Evolutionary conservation across 2,329 filamentous ascomycete genomes (phyloP).

Genomic region (Sarocladiaceae sp.): DNA sequence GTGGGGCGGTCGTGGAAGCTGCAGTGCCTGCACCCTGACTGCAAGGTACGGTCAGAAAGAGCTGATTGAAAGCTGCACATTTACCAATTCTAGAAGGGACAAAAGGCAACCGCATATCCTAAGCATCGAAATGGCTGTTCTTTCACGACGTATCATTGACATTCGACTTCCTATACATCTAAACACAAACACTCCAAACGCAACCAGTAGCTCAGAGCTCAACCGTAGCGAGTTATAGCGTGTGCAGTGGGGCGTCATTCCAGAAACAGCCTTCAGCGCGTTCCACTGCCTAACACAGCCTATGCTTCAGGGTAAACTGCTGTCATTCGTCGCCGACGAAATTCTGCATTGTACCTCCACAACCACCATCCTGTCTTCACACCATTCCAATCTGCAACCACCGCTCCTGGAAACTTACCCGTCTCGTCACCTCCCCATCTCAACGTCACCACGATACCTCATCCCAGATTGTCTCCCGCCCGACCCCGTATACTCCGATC

Average conservation of each 20-base stretch:
- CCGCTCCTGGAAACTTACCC: constrained; percentile 2
- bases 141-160: no score
- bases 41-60: background rate
- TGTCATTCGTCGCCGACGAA: background rate
- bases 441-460: background rate
- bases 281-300: background rate
- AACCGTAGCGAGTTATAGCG: background rate
- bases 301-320: constrained; percentile 2
- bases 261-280: constrained; percentile 6
- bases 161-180: no score
- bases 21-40: background rate
- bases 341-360: constrained; percentile 9
- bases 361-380: constrained; percentile 8
- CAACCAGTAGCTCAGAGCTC: background rate
- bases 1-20: background rate
- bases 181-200: background rate
- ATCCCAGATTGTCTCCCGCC: background rate
- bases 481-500: no score
- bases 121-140: no score
- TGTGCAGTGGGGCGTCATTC: background rate
- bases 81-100: no score
- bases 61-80: background rate
- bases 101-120: no score
- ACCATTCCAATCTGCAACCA: constrained; percentile 10
- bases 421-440: background rate